Percentiles rank a stretch among this genome's conserved stretches.
Conservation (phyloP, 208 protist genomes). For the Leishmania braziliensis region DNA sequence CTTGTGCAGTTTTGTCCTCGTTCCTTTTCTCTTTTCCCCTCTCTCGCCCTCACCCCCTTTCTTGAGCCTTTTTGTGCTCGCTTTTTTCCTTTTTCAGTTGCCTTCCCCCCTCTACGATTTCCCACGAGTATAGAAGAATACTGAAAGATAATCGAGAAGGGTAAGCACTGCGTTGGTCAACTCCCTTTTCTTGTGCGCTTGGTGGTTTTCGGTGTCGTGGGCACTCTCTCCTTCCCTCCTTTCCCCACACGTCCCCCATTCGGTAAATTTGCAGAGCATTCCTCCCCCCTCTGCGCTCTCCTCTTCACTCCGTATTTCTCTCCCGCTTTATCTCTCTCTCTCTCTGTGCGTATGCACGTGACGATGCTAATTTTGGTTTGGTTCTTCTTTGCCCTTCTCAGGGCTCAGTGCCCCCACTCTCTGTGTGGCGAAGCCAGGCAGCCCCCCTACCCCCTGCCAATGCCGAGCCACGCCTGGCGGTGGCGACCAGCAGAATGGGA, state of each 20-base stretch:
- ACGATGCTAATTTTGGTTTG: not conserved
- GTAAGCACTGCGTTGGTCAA: too few species aligned
- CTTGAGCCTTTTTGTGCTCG: not conserved
- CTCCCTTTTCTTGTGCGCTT: too few species aligned
- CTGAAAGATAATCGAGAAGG: too few species aligned
- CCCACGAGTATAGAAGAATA: too few species aligned
- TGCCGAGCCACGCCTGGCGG: not conserved
- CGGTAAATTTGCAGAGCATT: not conserved
- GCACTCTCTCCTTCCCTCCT: not conserved
- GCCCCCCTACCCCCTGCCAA: not conserved
- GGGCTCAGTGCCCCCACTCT: not conserved
- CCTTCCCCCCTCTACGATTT: not conserved
- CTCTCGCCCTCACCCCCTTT: not conserved
- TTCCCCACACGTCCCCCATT: not conserved
- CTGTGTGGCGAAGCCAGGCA: not conserved
- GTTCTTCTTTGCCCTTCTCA: not conserved
- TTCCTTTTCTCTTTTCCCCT: slow-evolving; percentile 6
- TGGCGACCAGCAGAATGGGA: not conserved
- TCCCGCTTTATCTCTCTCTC: slow-evolving; percentile 4
- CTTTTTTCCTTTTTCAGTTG: not conserved
- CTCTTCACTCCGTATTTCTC: not conserved
- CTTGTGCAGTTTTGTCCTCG: not conserved
- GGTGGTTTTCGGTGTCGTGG: too few species aligned
- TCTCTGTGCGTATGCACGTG: slow-evolving; percentile 1
- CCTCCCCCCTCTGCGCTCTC: not conserved